These are phyloP conservation scores for Firmiana major DNA, from an alignment of 345 rosid genomes.

Conservation along the genomic window DNA sequence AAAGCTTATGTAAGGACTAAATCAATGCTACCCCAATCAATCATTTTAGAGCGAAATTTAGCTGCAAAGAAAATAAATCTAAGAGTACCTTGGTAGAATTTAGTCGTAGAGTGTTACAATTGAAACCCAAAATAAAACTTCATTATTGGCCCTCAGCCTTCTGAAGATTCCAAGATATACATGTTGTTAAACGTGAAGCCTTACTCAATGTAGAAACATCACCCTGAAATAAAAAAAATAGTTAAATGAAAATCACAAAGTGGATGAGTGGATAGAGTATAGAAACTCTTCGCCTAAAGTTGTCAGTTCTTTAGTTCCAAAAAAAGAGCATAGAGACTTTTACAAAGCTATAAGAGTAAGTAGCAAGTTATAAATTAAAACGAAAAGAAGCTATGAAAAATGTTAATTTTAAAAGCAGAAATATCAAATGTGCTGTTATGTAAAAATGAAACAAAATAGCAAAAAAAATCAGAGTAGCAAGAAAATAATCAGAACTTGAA, in stretches of 20 bases:
- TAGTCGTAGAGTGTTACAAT: slow-evolving; percentile 61
- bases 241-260: not conserved
- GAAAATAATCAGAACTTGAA: no score
- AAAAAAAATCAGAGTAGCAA: no score
- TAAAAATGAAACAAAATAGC: not conserved
- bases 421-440: not conserved
- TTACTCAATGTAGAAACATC: slow-evolving; percentile 61
- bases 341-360: slow-evolving; percentile 71
- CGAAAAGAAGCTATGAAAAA: not conserved
- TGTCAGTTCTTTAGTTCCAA: slow-evolving; percentile 84
- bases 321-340: slow-evolving; percentile 71
- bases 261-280: not conserved
- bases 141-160: slow-evolving; percentile 64
- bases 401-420: not conserved
- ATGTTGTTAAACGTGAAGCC: slow-evolving; percentile 61
- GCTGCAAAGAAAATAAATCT: not conserved
- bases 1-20: not conserved
- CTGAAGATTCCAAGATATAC: slow-evolving; percentile 79
- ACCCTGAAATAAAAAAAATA: slow-evolving; percentile 43
- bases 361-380: slow-evolving; percentile 48
- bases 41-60: not conserved
- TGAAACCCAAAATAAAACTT: slow-evolving; percentile 80
- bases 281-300: slow-evolving; percentile 37
- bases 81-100: slow-evolving; percentile 74
- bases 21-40: not conserved